These are phyloP conservation scores for Blastocystis sp. DNA, from an alignment of 352 stramenopile species.

Conservation along the genomic window DNA sequence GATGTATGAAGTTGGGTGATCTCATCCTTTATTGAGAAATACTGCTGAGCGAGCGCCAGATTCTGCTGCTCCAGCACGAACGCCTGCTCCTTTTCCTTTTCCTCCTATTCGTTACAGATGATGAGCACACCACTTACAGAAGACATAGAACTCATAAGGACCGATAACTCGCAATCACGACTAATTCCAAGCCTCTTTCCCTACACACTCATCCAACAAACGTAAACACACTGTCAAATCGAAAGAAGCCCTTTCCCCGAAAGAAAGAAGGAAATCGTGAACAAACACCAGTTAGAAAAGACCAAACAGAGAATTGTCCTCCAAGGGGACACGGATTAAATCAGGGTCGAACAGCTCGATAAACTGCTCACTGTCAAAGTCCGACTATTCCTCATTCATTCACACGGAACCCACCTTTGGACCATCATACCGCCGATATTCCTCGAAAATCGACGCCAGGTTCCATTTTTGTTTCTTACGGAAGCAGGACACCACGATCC, in stretches of 20 bases:
- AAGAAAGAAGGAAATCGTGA: constrained; percentile 2
- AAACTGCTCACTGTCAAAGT: constrained; percentile 86
- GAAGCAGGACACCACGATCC: constrained; percentile 82
- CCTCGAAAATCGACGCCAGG: constrained; percentile 86
- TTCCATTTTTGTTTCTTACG: constrained; percentile 87
- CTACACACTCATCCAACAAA: background rate
- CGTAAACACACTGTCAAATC: background rate
- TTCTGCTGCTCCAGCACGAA: constrained; percentile 68
- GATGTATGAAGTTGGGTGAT: constrained; percentile 16
- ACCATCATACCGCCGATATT: constrained; percentile 84
- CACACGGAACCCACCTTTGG: constrained; percentile 77
- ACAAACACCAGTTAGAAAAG: constrained; percentile 74
- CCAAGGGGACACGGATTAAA: constrained; percentile 78
- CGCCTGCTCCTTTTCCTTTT: constrained; percentile 41
- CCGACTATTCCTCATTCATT: constrained; percentile 8
- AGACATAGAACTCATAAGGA: constrained; percentile 7
- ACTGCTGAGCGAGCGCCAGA: constrained; percentile 53
- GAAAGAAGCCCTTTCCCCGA: background rate
- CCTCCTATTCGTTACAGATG: constrained; percentile 5
- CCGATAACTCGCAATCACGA: background rate
- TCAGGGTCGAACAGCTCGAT: constrained; percentile 89
- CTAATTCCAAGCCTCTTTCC: background rate
- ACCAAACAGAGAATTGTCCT: constrained; percentile 73
- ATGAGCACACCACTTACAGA: background rate
- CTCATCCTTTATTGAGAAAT: constrained; percentile 36